Conservation (phyloP, 2,329 filamentous ascomycete species). For the Penicillium sp. region DNA sequence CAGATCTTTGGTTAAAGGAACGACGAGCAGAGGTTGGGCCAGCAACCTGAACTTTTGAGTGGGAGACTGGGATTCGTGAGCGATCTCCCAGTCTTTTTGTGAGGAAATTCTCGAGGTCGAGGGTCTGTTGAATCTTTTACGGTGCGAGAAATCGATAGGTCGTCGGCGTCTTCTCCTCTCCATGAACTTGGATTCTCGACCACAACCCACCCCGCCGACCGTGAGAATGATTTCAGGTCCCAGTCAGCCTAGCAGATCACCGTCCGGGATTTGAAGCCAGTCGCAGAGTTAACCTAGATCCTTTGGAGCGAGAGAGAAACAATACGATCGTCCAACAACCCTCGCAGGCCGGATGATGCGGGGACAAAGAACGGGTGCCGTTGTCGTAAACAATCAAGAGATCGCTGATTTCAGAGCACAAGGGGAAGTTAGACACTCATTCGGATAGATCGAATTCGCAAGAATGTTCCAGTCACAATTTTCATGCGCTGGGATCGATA, state of each 20-base stretch:
- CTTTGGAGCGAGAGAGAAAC: not conserved
- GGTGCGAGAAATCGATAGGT: not conserved
- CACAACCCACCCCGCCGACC: not conserved
- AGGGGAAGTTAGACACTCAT: not conserved
- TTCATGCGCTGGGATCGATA: conserved; percentile 2
- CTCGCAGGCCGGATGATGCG: not conserved
- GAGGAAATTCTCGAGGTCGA: not conserved
- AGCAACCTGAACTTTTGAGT: conserved; percentile 22
- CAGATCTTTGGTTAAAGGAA: conserved; percentile 20
- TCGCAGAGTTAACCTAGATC: not conserved
- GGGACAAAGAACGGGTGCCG: not conserved
- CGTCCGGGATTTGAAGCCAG: too few relatives aligned
- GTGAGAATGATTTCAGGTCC: not conserved
- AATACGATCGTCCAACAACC: not conserved
- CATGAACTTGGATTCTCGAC: conserved; percentile 23
- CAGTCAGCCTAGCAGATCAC: not conserved
- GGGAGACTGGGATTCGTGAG: not conserved
- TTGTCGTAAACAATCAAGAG: not conserved
- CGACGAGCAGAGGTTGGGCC: conserved; percentile 28
- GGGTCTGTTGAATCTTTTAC: not conserved
- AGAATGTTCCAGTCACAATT: not conserved
- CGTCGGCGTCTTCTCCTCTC: conserved; percentile 20
- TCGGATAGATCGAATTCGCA: not conserved
- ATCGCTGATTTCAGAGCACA: not conserved
- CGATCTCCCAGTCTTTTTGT: not conserved